Percentiles rank a stretch among this genome's conserved stretches.
Conservation (phyloP, 1,284 basidiomycete genomes). For the Austroboletus rostrupii region DNA sequence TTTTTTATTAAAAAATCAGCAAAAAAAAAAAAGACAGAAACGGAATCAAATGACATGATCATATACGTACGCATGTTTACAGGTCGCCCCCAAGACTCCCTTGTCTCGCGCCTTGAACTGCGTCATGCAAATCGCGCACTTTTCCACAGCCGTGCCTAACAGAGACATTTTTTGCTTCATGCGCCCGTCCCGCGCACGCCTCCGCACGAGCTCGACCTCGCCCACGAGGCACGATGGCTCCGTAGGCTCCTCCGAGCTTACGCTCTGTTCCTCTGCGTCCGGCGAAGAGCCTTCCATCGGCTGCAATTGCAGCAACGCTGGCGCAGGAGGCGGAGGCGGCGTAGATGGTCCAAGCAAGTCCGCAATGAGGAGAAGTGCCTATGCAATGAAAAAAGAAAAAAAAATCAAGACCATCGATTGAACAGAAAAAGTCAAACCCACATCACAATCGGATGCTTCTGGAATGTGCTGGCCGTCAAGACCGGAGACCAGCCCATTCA, state of each 20-base stretch:
- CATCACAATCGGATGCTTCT: conserved; percentile 32
- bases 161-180: conserved; percentile 74
- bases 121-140: conserved; percentile 75
- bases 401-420: conserved; percentile 12
- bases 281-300: neutral
- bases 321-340: conserved; percentile 10
- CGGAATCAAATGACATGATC: neutral
- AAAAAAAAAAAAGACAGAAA: neutral
- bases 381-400: conserved; percentile 14
- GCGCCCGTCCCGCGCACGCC: conserved; percentile 66
- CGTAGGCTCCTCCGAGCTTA: neutral
- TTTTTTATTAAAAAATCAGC: too few species aligned
- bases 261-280: conserved; percentile 7
- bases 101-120: conserved; percentile 68
- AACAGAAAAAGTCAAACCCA: conserved; percentile 26
- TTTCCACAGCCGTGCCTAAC: conserved; percentile 70
- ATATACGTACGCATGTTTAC: conserved; percentile 60
- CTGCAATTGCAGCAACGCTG: neutral
- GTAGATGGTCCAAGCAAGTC: conserved; percentile 30
- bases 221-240: conserved; percentile 46
- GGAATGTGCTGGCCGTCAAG: conserved; percentile 25
- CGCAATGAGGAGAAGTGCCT: conserved; percentile 31
- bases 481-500: conserved; percentile 25
- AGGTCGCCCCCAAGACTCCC: conserved; percentile 58
- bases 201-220: conserved; percentile 59